These are phyloP conservation scores for Yarrowia galli DNA, from an alignment of 1,139 yeast genomes.

Conservation along the genomic window DNA sequence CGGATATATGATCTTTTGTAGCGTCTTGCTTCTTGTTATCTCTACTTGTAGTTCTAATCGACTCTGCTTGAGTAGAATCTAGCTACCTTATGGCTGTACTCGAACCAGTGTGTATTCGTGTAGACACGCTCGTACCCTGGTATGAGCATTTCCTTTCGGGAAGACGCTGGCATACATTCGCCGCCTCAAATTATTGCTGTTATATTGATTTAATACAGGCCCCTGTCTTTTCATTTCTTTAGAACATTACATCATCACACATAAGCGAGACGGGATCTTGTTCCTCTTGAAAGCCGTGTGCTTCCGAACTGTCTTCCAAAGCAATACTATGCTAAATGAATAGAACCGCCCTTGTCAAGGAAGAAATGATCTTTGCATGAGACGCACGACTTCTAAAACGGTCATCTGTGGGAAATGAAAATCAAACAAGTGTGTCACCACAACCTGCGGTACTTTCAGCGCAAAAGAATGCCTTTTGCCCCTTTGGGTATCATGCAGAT, in stretches of 20 bases:
- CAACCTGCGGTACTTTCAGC: conserved; percentile 20
- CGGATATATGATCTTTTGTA: too few relatives aligned
- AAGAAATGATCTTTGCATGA: background rate
- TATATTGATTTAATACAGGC: background rate
- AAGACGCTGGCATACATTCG: too few relatives aligned
- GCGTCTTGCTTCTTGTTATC: too few relatives aligned
- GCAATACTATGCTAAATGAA: conserved; percentile 11
- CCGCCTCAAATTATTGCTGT: background rate
- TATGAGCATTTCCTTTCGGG: too few relatives aligned
- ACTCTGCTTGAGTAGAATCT: too few relatives aligned
- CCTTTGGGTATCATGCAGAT: conserved; percentile 4
- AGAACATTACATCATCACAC: conserved; percentile 7
- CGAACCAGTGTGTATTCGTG: too few relatives aligned
- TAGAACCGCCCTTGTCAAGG: background rate
- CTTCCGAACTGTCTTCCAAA: conserved; percentile 18
- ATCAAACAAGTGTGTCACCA: background rate
- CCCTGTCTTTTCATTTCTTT: background rate
- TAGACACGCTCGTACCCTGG: too few relatives aligned
- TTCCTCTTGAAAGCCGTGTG: background rate
- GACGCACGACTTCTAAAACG: conserved; percentile 21
- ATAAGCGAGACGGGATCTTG: conserved; percentile 3
- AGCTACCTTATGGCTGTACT: too few relatives aligned
- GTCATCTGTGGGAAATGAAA: conserved; percentile 18
- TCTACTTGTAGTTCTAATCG: too few relatives aligned
- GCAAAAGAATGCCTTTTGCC: conserved; percentile 14